Evolutionary conservation across 164 flowering plant species (phyloP).

Genomic region (Vitis cinerea): DNA sequence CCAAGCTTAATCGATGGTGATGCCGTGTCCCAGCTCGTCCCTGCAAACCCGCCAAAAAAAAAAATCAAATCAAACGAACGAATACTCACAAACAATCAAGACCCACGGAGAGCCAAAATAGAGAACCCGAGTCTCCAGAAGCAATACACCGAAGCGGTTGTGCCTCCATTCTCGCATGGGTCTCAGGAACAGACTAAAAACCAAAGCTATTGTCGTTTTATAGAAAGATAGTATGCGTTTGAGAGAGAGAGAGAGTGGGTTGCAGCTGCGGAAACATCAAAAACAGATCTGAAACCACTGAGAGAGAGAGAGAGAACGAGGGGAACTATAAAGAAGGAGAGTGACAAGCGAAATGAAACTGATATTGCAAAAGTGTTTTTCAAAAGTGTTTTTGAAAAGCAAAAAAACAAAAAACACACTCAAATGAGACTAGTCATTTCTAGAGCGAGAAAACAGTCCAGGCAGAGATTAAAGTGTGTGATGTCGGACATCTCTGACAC

Average conservation of each 20-base stretch:
- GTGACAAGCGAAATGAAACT: not conserved
- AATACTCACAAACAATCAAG: not conserved
- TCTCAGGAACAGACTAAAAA: not conserved
- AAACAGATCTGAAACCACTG: conserved; percentile 7
- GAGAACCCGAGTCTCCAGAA: not conserved
- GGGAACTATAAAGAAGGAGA: conserved; percentile 1
- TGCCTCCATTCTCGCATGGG: conserved; percentile 13
- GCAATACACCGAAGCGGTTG: not conserved
- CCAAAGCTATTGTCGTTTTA: not conserved
- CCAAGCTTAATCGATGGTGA: conserved; percentile 23
- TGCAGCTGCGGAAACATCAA: not conserved
- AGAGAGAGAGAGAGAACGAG: not conserved
- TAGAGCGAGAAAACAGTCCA: not conserved
- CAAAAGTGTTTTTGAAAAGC: no score
- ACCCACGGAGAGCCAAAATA: not conserved
- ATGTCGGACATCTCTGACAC: no score
- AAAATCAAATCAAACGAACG: not conserved
- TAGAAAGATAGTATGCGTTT: not conserved
- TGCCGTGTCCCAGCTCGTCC: conserved; percentile 1
- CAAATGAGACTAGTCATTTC: not conserved
- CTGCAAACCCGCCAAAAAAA: not conserved
- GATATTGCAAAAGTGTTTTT: no score
- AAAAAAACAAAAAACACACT: no score
- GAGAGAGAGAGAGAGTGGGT: not conserved
- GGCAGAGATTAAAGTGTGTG: not conserved